Percentiles rank a stretch among this genome's conserved stretches.
Conservation (phyloP, 2,329 filamentous ascomycete species). For the Stachybotrys chlorohalonatus region DNA sequence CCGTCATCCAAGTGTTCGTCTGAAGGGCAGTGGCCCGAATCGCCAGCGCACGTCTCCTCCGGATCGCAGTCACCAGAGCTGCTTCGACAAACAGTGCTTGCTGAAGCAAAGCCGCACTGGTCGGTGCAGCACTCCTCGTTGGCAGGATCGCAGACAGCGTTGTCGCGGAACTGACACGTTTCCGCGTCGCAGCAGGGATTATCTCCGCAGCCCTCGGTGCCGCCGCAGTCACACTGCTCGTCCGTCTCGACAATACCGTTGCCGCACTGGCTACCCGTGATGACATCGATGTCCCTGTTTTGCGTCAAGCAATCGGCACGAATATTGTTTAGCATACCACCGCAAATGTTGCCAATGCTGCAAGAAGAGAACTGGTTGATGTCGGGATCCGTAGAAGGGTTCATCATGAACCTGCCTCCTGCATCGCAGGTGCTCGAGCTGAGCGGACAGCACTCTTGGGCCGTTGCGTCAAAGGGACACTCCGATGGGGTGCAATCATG, state of each 20-base stretch:
- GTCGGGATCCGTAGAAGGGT: conserved; percentile 68
- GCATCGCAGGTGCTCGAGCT: conserved; percentile 62
- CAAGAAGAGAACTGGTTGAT: conserved; percentile 81
- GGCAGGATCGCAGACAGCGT: conserved; percentile 67
- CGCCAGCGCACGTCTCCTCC: conserved; percentile 72
- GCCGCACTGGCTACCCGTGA: conserved; percentile 78
- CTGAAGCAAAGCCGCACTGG: conserved; percentile 56
- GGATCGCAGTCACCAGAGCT: conserved; percentile 80
- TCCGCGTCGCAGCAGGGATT: conserved; percentile 77
- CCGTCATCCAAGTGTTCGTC: conserved; percentile 66
- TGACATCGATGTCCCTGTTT: conserved; percentile 74
- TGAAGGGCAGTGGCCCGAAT: conserved; percentile 59
- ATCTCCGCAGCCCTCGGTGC: conserved; percentile 56
- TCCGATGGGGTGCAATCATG: conserved; percentile 75
- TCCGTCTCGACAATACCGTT: conserved; percentile 94
- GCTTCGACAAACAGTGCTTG: conserved; percentile 68
- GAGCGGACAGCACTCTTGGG: conserved; percentile 70
- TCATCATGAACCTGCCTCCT: conserved; percentile 81
- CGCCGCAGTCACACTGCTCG: conserved; percentile 95
- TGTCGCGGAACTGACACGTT: conserved; percentile 75
- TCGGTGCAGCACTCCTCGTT: conserved; percentile 75
- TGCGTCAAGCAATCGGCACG: conserved; percentile 70
- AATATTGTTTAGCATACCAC: conserved; percentile 70
- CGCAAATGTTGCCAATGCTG: conserved; percentile 88
- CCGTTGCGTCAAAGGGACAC: conserved; percentile 52